These are phyloP conservation scores for Arthrocladium fulminans DNA, from an alignment of 2,329 filamentous ascomycete species.

Conservation along the genomic window DNA sequence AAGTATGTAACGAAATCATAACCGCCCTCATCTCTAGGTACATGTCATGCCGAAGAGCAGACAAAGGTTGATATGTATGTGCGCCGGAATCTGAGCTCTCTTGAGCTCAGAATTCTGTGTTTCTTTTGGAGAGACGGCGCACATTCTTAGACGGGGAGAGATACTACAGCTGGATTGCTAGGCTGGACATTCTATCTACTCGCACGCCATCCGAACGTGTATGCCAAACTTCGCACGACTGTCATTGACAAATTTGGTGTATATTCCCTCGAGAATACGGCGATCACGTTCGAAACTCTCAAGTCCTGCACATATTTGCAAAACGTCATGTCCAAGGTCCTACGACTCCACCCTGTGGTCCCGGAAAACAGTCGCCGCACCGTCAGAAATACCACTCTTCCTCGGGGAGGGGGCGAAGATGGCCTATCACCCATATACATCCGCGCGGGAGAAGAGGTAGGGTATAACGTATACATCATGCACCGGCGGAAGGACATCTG, in stretches of 20 bases:
- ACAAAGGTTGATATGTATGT: too few relatives aligned
- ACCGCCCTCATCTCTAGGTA: too few relatives aligned
- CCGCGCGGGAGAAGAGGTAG: conserved; percentile 38
- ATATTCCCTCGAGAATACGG: conserved; percentile 33
- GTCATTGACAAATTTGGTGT: conserved; percentile 46
- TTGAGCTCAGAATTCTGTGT: not conserved
- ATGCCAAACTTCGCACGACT: conserved; percentile 61
- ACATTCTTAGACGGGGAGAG: conserved; percentile 50
- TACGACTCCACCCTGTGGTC: conserved; percentile 67
- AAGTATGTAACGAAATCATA: too few relatives aligned
- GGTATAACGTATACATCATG: conserved; percentile 45
- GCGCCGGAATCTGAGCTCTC: too few relatives aligned
- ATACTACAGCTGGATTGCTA: conserved; percentile 75
- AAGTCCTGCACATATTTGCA: conserved; percentile 31
- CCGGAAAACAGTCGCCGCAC: conserved; percentile 69
- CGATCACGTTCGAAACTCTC: conserved; percentile 19
- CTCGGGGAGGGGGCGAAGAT: conserved; percentile 48
- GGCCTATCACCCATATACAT: conserved; percentile 37
- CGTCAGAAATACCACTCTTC: conserved; percentile 63
- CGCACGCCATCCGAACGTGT: conserved; percentile 56
- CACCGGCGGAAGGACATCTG: conserved; percentile 39
- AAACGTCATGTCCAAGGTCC: conserved; percentile 44
- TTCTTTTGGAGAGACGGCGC: not conserved
- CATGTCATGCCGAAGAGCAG: too few relatives aligned
- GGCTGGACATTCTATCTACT: conserved; percentile 70